Base-by-base conservation (phyloP, 169 alveolate genomes). In the Cryptosporidium parvum region DNA sequence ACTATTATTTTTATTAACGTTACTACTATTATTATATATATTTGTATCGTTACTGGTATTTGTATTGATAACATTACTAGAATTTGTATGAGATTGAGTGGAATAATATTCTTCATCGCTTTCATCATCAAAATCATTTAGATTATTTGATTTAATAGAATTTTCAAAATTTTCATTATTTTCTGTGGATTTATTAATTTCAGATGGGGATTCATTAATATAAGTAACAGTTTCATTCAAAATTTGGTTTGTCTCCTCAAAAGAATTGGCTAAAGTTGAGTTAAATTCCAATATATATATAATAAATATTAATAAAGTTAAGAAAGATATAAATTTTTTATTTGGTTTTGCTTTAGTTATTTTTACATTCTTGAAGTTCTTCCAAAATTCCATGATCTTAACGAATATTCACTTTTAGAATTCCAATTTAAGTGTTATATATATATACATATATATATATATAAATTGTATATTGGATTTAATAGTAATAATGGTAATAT, bases 81-180 rank as follows among this genome's bases (percentile, higher is more conserved):
- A 16, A 10, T 16, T n/a, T 21, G 8, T 26, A 3, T 56, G 67
- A n/a, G 29, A 56, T 56, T n/a, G 4, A 14, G 33, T 45, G 18
- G 10, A 9, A 33, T 29, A 6, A 31, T 9, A 31, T 10, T 37
- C 72, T 31, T 56, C 70, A 26, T 73, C 86, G 29, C 86, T 73
- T 26, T 73, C 86, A 58, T 73, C 86, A 58, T 73, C 86, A 73
- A 73, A 73, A 21, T 42, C 70, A 21, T 29, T 35, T 35, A 56
- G 70, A 45, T 2, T 68, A 18, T 3, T 18, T 23, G 35, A 56
- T 10, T n/a, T 29, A 6, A 9, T 8, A 1, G 67, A 10, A 5
- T 35, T 26, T 16, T 21, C 37, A 10, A 45, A 5, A 45, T 45
- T 14, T 12, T 44, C 18, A 3, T 3, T 21, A 48, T 48, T 48